Conservation (phyloP, 2,329 filamentous ascomycete genomes). For the Knufia petricola region DNA sequence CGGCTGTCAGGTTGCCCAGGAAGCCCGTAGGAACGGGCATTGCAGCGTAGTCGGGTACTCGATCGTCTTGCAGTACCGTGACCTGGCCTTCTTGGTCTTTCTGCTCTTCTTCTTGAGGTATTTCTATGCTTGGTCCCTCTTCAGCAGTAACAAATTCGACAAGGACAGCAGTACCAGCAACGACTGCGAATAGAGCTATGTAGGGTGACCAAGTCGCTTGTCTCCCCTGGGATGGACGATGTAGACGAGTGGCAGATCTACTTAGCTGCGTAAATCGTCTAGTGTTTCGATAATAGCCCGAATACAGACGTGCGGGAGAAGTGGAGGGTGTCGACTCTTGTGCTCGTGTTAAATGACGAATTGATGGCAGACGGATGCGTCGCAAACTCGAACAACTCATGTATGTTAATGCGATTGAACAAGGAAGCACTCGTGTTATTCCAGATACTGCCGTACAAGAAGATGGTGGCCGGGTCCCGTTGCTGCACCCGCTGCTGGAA, state of each 20-base stretch:
- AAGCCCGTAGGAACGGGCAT: constrained; percentile 51
- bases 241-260: background rate
- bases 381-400: background rate
- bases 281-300: background rate
- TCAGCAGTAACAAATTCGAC: constrained; percentile 10
- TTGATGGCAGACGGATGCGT: background rate
- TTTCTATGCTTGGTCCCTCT: background rate
- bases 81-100: background rate
- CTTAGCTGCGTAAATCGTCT: background rate
- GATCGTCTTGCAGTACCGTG: background rate
- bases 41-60: constrained; percentile 16
- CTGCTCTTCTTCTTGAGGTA: background rate
- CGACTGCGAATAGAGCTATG: constrained; percentile 13
- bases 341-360: background rate
- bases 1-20: constrained; percentile 75
- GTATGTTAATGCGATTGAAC: background rate
- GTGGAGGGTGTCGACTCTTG: background rate
- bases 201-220: constrained; percentile 17
- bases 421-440: background rate
- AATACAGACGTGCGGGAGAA: background rate
- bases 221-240: background rate
- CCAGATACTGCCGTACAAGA: background rate
- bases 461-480: background rate
- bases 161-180: constrained; percentile 13
- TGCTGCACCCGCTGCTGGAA: background rate